Evolutionary conservation across 1,139 yeast species (phyloP), one percentile per base, ranked within the genome.

Genomic region (Zhuliangozyma parablackwelliae): DNA sequence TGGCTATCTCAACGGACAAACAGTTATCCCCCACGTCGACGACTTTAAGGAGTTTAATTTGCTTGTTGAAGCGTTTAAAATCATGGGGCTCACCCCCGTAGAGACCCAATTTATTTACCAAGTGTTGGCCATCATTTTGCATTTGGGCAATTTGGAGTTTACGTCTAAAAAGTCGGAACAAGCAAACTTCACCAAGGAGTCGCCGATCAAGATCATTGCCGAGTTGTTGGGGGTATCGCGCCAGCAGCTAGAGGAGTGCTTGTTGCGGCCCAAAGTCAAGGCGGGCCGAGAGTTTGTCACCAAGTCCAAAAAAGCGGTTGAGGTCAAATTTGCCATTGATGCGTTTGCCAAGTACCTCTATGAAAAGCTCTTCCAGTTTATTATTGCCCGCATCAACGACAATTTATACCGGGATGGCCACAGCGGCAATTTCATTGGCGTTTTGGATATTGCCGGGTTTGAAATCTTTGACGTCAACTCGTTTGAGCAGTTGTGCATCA

Each of bases 381-480:
- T 94, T 30, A 95, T 92, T 10, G 74, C 73, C 41, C 75, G 78
- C 37, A 86, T 94, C 51, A 94, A 94, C 55, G 69, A 69, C n/a
- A 83, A 79, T 38, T 70, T 90, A 33, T 77, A 51, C 32, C 43
- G 47, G 21, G 60, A 56, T 8, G 47, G 46, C 6, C 34, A 48
- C 12, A 49, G 40, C 30, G 57, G 56, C 12, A 79, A 83, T 41
- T 90, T 83, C 49, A 88, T 92, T 49, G 98, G 99, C 2, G 94
- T 94, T 3, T 68, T 92, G 42, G 99, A 92, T 68, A 94, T 92
- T 51, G 97, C 97, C 0, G 99, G 98, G 7, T 94, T 92, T 62
- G 99, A 94, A 63, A 92, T 92, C 41, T 94, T 94, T 56, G 82
- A 87, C 40, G 75, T 76, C 42, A 94, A 94, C 56, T 87, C 96